A percentile compares a stretch with the other conserved stretches of the same genome.
These are phyloP conservation scores for Magnolia changhungtana DNA, from an alignment of 164 flowering plant genomes.

Conservation along the genomic window DNA sequence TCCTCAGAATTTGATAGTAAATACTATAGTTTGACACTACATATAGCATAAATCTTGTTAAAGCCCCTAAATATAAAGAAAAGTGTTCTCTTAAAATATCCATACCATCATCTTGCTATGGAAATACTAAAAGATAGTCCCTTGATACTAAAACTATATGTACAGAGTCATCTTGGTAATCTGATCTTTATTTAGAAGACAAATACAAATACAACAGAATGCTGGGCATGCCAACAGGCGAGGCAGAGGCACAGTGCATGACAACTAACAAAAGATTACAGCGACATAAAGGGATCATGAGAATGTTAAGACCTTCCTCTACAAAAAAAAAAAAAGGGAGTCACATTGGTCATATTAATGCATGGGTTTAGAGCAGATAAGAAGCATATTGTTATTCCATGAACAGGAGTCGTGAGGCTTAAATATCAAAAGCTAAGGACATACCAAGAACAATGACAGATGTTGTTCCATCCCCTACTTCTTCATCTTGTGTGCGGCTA, in stretches of 20 bases:
- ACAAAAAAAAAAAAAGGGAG: too few relatives aligned
- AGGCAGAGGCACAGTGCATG: too few relatives aligned
- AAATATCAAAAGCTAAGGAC: constrained; percentile 1
- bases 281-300: too few relatives aligned
- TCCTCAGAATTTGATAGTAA: not conserved
- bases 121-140: not conserved
- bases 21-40: not conserved
- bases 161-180: too few relatives aligned
- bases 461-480: constrained; percentile 98
- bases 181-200: too few relatives aligned
- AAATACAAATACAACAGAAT: too few relatives aligned
- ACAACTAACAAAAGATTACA: too few relatives aligned
- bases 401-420: not conserved
- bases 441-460: constrained; percentile 96
- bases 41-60: not conserved
- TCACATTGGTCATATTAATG: too few relatives aligned
- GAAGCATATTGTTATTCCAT: not conserved
- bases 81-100: not conserved
- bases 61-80: not conserved
- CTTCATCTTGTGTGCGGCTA: constrained; percentile 97
- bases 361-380: not conserved
- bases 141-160: too few relatives aligned
- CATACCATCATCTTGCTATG: not conserved
- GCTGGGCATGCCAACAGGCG: too few relatives aligned
- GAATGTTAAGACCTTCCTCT: too few relatives aligned